Evolutionary conservation across 805 yeast genomes (phyloP).

Genomic region (Candida anglica): DNA sequence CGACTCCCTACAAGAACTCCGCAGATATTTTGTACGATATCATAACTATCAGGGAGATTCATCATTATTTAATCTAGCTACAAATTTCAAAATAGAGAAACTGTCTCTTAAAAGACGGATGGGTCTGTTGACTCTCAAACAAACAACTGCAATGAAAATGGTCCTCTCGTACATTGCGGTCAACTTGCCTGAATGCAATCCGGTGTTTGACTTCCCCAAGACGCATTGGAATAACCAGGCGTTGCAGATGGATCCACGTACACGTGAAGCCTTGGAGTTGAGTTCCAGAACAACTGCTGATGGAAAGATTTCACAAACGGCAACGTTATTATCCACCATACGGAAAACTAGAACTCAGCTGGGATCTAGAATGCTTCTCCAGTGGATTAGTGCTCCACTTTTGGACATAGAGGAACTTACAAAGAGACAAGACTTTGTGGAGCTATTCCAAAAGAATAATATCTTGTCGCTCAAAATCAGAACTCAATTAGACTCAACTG

Average conservation of each 20-base stretch:
- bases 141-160: slow-evolving; percentile 58
- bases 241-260: slow-evolving; percentile 78
- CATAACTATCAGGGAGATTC: background rate
- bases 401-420: slow-evolving; percentile 53
- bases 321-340: slow-evolving; percentile 68
- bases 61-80: slow-evolving; percentile 36
- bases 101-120: slow-evolving; percentile 19
- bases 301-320: slow-evolving; percentile 51
- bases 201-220: slow-evolving; percentile 65
- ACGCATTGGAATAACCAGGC: slow-evolving; percentile 47
- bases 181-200: slow-evolving; percentile 64
- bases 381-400: slow-evolving; percentile 82
- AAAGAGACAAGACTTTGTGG: slow-evolving; percentile 41
- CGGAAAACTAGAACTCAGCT: slow-evolving; percentile 74
- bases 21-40: slow-evolving; percentile 55
- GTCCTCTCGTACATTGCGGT: slow-evolving; percentile 62
- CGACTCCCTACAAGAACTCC: slow-evolving; percentile 55
- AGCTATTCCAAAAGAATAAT: slow-evolving; percentile 21
- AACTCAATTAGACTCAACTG: slow-evolving; percentile 38
- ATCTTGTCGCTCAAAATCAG: slow-evolving; percentile 21
- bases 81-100: slow-evolving; percentile 19
- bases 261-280: slow-evolving; percentile 73
- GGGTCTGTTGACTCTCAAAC: slow-evolving; percentile 33
- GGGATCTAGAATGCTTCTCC: slow-evolving; percentile 73
- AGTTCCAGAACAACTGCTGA: slow-evolving; percentile 46